Percentiles rank a stretch among this genome's conserved stretches.
Evolutionary conservation across 352 stramenopile genomes (phyloP).

Genomic region (Plasmopara viticola): DNA sequence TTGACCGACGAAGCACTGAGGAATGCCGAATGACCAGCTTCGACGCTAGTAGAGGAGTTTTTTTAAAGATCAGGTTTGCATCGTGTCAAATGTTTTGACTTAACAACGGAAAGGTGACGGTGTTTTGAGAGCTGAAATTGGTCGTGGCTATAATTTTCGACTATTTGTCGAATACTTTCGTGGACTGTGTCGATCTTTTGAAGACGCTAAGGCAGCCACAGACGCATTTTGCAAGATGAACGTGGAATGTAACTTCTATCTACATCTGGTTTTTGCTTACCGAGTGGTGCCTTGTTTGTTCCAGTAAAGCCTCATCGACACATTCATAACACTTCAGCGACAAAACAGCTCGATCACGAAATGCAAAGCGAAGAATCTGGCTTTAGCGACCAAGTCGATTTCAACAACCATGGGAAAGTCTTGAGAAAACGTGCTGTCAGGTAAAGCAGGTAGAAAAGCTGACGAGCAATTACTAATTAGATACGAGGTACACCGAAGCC

Average conservation of each 20-base stretch:
- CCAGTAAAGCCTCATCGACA: slow-evolving; percentile 25
- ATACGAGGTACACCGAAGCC: slow-evolving; percentile 2
- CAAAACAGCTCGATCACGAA: neutral
- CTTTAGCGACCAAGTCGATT: neutral
- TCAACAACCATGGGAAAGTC: neutral
- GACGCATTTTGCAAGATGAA: slow-evolving; percentile 74
- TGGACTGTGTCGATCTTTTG: slow-evolving; percentile 75
- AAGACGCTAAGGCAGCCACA: slow-evolving; percentile 63
- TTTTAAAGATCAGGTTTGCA: slow-evolving; percentile 89
- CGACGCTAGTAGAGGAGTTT: no score
- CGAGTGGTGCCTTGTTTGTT: no score
- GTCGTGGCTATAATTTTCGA: slow-evolving; percentile 92
- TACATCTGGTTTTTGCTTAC: no score
- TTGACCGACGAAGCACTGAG: no score
- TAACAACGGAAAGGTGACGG: slow-evolving; percentile 88
- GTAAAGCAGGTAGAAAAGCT: neutral
- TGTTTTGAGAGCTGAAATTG: slow-evolving; percentile 92
- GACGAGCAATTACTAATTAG: slow-evolving; percentile 2
- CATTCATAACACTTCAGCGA: slow-evolving; percentile 3
- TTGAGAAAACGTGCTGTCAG: slow-evolving; percentile 1
- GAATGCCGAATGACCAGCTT: no score
- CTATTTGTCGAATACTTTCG: slow-evolving; percentile 44
- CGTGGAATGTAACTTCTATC: no score
- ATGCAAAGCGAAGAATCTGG: no score
- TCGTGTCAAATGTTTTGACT: slow-evolving; percentile 79